A percentile compares a stretch with the other conserved stretches of the same genome.
phyloP scores from a whole-genome alignment of 768 basidiomycete species.

The Termitomyces sp. region DNA sequence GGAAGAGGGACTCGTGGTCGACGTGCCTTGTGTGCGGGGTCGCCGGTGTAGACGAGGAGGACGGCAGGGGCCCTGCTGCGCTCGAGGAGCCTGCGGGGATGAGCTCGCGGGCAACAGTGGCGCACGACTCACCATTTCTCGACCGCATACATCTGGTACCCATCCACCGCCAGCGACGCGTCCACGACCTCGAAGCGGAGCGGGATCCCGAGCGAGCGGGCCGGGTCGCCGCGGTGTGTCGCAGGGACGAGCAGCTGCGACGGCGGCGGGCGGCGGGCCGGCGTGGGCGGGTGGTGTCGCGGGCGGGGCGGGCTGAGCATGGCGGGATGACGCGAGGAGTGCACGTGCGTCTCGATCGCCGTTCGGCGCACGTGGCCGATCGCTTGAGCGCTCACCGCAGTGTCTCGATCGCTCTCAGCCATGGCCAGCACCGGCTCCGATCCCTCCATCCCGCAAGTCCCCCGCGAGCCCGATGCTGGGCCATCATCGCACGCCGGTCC shows the following conservation, averaged over 20 bases:
- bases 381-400: neutral
- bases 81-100: constrained; percentile 54
- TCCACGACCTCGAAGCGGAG: constrained; percentile 46
- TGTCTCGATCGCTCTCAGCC: neutral
- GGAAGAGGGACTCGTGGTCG: neutral
- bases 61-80: constrained; percentile 54
- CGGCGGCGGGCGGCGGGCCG: constrained; percentile 5
- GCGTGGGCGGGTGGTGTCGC: neutral
- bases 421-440: neutral
- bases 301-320: constrained; percentile 1
- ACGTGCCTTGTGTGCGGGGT: constrained; percentile 57
- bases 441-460: neutral
- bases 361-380: neutral
- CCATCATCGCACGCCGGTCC: constrained; percentile 3
- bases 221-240: constrained; percentile 10
- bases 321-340: neutral
- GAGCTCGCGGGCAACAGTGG: neutral
- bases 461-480: constrained; percentile 4
- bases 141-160: constrained; percentile 83
- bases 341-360: no score
- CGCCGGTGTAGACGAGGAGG: constrained; percentile 74
- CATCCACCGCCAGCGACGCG: constrained; percentile 44
- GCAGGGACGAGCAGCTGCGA: constrained; percentile 21
- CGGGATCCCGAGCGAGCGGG: constrained; percentile 18
- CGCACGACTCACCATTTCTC: constrained; percentile 62